Base-by-base conservation (phyloP, 2,329 filamentous ascomycete species). In the Aspergillus pseudonomiae region DNA sequence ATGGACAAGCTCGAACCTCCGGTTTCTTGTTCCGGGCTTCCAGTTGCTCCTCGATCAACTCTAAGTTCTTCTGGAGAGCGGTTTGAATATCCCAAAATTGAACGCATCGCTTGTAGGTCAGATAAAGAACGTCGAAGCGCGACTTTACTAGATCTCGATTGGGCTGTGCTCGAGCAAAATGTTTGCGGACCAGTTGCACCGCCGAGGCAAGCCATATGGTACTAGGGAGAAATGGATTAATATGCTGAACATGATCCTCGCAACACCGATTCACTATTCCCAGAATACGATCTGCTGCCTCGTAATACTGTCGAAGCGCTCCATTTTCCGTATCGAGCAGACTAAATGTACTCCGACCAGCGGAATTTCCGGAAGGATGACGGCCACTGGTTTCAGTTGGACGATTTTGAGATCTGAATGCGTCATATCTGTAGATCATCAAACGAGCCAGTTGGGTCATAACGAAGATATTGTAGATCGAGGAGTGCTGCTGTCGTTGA, bases 361-460 rank as follows among this genome's bases (percentile, higher is more conserved):
- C 54, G 14, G 30, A 43, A 7, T 45, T 7, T 24, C 43, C n/a
- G n/a, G 43, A 45, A 24, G 3, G 21, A n/a, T 45, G 43, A 45
- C n/a, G 10, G 21, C 43, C n/a, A 24, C 14, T 45, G 43, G 14
- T 45, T 45, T 45, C 43, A 45, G 43, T 10, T 24, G 4, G 43
- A 45, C 10, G 43, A 24, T 67, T 60, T 68, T 60, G 59, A 74
- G 77, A 19, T 75, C 34, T 24, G 12, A 56, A 56, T 39, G 54
- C 65, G 46, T 75, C 67, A 60, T 75, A 73, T 46, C 74, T 16
- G 16, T 39, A 65, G 34, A 75, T 73, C 76, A 78, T 77, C 57
- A 78, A 67, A 10, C 71, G 67, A 14, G 74, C 69, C 11, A 78
- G 71, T 62, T 78, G 74, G 0, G 68, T 73, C 75, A 78, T 77